A percentile compares a stretch with the other conserved stretches of the same genome.
Evolutionary conservation across 2,329 filamentous ascomycete genomes (phyloP).

Genomic region (Ophiostoma piceae): DNA sequence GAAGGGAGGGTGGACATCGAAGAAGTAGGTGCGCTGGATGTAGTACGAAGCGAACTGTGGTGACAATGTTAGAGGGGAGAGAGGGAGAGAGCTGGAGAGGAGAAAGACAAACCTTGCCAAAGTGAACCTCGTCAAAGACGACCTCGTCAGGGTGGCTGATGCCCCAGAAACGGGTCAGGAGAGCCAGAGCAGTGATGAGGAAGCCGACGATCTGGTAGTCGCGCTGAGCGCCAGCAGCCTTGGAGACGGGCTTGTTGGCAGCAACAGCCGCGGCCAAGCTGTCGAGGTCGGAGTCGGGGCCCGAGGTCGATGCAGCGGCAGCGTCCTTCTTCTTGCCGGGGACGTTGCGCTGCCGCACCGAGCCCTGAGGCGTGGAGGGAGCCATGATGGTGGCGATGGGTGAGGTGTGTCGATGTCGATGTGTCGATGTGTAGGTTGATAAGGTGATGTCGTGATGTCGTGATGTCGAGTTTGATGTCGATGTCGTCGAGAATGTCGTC

Average conservation of each 20-base stretch:
- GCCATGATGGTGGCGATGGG: slow-evolving; percentile 37
- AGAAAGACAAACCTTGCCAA: slow-evolving; percentile 74
- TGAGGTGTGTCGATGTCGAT: neutral
- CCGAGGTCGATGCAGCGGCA: slow-evolving; percentile 25
- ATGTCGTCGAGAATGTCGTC: neutral
- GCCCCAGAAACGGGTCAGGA: slow-evolving; percentile 90
- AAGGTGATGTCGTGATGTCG: no score
- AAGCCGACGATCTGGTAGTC: slow-evolving; percentile 76
- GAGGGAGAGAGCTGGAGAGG: neutral
- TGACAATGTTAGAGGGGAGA: neutral
- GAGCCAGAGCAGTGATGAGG: slow-evolving; percentile 76
- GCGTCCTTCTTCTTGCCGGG: slow-evolving; percentile 49
- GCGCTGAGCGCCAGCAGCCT: slow-evolving; percentile 56
- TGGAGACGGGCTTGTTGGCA: slow-evolving; percentile 31
- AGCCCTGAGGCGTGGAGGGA: slow-evolving; percentile 50
- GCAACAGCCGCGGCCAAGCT: slow-evolving; percentile 34
- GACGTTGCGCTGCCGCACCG: slow-evolving; percentile 55
- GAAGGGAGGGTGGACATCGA: slow-evolving; percentile 97
- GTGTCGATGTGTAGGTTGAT: slow-evolving; percentile 1
- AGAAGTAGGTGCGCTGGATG: slow-evolving; percentile 96
- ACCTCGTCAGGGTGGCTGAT: slow-evolving; percentile 95
- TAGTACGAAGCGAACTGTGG: slow-evolving; percentile 70
- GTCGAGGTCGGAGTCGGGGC: slow-evolving; percentile 47
- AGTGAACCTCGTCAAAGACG: slow-evolving; percentile 98
- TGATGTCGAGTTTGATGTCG: neutral